Conservation (phyloP, 2,329 filamentous ascomycete species). For the Xylariaceae sp. region DNA sequence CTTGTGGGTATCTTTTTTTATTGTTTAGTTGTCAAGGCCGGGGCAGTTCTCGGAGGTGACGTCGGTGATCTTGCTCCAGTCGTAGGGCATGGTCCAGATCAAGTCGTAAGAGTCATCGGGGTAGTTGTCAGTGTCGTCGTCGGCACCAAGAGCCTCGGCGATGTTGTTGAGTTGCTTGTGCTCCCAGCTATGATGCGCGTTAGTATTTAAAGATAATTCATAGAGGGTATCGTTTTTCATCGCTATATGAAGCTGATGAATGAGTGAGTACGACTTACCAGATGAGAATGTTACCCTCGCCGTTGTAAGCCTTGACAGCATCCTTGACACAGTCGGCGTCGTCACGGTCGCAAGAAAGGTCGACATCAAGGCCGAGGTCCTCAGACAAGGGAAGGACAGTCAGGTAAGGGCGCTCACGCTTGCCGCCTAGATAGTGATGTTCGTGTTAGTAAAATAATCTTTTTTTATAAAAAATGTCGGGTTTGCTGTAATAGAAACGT, state of each 20-base stretch:
- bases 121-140: conserved; percentile 45
- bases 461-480: background rate
- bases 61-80: conserved; percentile 43
- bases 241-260: background rate
- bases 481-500: background rate
- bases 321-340: conserved; percentile 50
- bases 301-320: conserved; percentile 42
- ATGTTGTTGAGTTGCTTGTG: conserved; percentile 50
- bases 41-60: conserved; percentile 49
- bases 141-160: conserved; percentile 43
- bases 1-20: too few relatives aligned
- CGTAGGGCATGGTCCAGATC: conserved; percentile 52
- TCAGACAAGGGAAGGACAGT: conserved; percentile 53
- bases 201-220: background rate
- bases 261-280: conserved; percentile 33
- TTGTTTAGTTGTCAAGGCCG: conserved; percentile 40
- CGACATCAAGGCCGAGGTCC: conserved; percentile 50
- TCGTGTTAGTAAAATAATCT: background rate
- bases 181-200: conserved; percentile 45
- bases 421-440: conserved; percentile 38
- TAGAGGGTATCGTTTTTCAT: background rate
- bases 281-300: conserved; percentile 53
- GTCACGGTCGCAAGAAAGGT: conserved; percentile 52
- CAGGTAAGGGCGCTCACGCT: conserved; percentile 47
- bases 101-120: conserved; percentile 47